These are phyloP conservation scores for Apostasia ramifera DNA, from an alignment of 106 monocot species.

Conservation along the genomic window DNA sequence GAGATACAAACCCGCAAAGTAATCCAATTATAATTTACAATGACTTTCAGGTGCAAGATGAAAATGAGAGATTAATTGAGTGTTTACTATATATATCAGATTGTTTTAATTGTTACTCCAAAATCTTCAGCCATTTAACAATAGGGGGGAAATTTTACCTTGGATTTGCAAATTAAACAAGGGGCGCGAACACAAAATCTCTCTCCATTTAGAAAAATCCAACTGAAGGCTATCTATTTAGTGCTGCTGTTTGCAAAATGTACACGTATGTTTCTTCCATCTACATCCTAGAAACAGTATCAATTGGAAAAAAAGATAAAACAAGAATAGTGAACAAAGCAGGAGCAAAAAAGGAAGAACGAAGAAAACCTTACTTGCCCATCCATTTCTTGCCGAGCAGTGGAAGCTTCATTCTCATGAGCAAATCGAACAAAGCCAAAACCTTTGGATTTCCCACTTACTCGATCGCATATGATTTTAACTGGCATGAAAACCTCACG, in stretches of 20 bases:
- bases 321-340: not conserved
- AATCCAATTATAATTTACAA: too few relatives aligned
- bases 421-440: constrained; percentile 61
- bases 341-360: not conserved
- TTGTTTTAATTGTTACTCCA: too few relatives aligned
- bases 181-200: too few relatives aligned
- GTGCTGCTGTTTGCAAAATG: constrained; percentile 24
- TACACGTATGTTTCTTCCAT: constrained; percentile 42
- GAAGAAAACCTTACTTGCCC: constrained; percentile 27
- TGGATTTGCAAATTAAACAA: too few relatives aligned
- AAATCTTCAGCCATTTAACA: too few relatives aligned
- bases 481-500: constrained; percentile 11
- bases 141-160: too few relatives aligned
- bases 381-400: constrained; percentile 44
- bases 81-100: too few relatives aligned
- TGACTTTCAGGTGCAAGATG: too few relatives aligned
- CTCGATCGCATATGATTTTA: constrained; percentile 58
- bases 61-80: too few relatives aligned
- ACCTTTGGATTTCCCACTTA: constrained; percentile 58
- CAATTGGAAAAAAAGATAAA: not conserved
- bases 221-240: too few relatives aligned
- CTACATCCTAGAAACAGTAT: constrained; percentile 20
- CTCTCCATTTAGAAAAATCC: too few relatives aligned
- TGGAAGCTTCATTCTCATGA: constrained; percentile 26
- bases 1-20: too few relatives aligned